Percentiles rank a stretch among this genome's conserved stretches.
Evolutionary conservation across 2,329 filamentous ascomycete genomes (phyloP).

Genomic region (Penicillium thymicola): DNA sequence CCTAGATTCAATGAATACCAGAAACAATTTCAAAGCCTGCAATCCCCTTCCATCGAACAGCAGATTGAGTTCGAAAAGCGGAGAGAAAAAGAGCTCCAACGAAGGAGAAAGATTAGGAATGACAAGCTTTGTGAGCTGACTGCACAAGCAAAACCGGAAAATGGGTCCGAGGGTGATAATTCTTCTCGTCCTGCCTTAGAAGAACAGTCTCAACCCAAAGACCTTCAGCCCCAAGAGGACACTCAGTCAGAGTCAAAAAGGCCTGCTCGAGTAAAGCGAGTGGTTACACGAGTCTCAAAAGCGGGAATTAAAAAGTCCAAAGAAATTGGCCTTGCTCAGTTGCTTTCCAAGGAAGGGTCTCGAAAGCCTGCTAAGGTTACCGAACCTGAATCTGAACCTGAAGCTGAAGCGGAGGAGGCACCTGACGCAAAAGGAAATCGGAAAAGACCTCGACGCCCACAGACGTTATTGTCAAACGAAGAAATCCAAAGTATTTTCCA

Average conservation of each 20-base stretch:
- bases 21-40: background rate
- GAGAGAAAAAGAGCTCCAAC: background rate
- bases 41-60: background rate
- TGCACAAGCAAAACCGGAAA: background rate
- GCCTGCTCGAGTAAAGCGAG: background rate
- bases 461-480: background rate
- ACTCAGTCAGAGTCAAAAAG: background rate
- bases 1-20: background rate
- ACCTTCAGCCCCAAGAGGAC: background rate
- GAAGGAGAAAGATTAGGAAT: background rate
- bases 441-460: background rate
- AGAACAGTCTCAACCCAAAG: background rate
- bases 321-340: background rate
- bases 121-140: background rate
- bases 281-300: background rate
- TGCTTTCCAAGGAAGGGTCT: background rate
- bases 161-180: background rate
- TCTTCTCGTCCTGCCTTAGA: background rate
- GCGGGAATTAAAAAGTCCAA: background rate
- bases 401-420: background rate
- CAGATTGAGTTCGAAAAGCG: background rate
- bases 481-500: background rate
- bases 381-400: background rate
- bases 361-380: background rate
- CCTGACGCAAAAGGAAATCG: background rate